Evolutionary conservation across 1,284 basidiomycete genomes (phyloP).

Genomic region (Ganoderma meredithae): DNA sequence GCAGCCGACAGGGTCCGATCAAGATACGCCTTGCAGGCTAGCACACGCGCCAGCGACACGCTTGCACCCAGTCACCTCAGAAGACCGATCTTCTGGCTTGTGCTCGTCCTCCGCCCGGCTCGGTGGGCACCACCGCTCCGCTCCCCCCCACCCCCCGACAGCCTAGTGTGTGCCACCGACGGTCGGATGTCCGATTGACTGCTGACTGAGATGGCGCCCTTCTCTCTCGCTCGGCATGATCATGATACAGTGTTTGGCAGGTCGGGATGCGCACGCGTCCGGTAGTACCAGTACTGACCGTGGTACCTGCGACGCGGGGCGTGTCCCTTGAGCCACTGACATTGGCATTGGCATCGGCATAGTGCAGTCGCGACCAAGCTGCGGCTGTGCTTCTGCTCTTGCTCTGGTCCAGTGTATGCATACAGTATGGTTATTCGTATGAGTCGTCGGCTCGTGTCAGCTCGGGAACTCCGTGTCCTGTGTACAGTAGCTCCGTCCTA

Average conservation of each 20-base stretch:
- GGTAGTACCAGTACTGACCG: background rate
- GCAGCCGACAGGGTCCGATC: conserved; percentile 67
- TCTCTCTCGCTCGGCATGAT: conserved; percentile 28
- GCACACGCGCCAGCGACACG: conserved; percentile 5
- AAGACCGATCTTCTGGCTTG: conserved; percentile 31
- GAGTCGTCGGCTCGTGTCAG: background rate
- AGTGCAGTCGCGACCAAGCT: background rate
- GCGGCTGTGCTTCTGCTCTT: background rate
- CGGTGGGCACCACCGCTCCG: conserved; percentile 23
- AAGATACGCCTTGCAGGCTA: conserved; percentile 77
- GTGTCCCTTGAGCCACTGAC: conserved; percentile 13
- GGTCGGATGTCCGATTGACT: conserved; percentile 32
- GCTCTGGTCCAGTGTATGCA: background rate
- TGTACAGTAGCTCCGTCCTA: background rate
- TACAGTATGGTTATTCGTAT: background rate
- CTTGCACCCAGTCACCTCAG: conserved; percentile 19
- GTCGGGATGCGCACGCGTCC: conserved; percentile 21
- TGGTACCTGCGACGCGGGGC: conserved; percentile 7
- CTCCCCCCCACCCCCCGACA: conserved; percentile 24
- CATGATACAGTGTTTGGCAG: conserved; percentile 32
- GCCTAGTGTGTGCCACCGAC: conserved; percentile 25
- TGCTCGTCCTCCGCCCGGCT: conserved; percentile 28
- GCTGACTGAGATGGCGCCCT: conserved; percentile 32
- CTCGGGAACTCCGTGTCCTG: conserved; percentile 7
- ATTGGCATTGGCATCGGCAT: too few relatives aligned